Conservation (phyloP, 768 basidiomycete species). For the Clitopilus passeckerianus region DNA sequence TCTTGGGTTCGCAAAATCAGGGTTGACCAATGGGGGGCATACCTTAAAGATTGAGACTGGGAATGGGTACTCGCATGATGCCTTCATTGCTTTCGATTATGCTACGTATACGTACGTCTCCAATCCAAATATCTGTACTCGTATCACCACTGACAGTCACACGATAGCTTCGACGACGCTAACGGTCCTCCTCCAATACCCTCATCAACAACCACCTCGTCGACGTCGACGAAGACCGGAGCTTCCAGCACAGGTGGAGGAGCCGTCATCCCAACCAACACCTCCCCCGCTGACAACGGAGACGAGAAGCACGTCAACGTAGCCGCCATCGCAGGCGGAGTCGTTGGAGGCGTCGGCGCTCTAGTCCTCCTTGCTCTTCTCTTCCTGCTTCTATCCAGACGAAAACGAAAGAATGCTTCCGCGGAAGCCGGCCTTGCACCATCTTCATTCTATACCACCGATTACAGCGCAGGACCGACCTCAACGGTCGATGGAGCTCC, state of each 20-base stretch:
- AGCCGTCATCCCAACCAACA: background rate
- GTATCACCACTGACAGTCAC: too few relatives aligned
- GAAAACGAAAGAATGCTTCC: background rate
- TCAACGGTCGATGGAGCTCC: background rate
- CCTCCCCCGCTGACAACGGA: background rate
- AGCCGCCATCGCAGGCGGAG: conserved; percentile 8
- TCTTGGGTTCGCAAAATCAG: conserved; percentile 19
- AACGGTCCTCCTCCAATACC: background rate
- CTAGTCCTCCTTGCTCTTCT: conserved; percentile 3
- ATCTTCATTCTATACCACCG: background rate
- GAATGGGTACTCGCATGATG: conserved; percentile 19
- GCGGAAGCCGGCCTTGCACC: background rate
- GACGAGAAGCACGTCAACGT: background rate
- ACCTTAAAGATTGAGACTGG: conserved; percentile 22
- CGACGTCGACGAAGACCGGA: background rate
- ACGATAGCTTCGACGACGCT: background rate
- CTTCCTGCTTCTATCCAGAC: conserved; percentile 4
- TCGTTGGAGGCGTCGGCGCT: conserved; percentile 4
- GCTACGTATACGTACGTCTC: conserved; percentile 33
- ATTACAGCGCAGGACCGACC: background rate
- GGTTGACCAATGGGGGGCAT: conserved; percentile 23
- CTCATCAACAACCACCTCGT: background rate
- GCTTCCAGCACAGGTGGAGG: background rate
- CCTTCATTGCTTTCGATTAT: conserved; percentile 35
- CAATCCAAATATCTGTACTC: too few relatives aligned